Evolutionary conservation across 768 basidiomycete species (phyloP).

Genomic region (Tephrocybe sp.): DNA sequence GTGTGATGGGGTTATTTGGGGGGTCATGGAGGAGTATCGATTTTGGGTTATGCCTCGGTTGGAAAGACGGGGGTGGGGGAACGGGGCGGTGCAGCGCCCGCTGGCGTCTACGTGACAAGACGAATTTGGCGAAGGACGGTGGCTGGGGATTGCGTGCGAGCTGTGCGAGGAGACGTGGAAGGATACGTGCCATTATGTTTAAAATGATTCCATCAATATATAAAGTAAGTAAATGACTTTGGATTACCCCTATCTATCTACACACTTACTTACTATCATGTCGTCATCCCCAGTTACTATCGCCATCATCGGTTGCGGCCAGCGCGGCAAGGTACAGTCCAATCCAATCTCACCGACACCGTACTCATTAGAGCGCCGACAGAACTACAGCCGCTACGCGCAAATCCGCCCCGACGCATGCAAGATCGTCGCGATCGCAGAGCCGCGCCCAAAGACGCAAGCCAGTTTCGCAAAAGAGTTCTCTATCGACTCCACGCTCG

Average conservation of each 20-base stretch:
- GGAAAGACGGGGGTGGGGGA: slow-evolving; percentile 38
- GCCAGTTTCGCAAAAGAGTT: slow-evolving; percentile 53
- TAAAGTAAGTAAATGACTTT: background rate
- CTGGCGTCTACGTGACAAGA: slow-evolving; percentile 15
- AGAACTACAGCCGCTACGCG: slow-evolving; percentile 69
- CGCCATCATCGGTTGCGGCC: slow-evolving; percentile 80
- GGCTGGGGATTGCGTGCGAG: slow-evolving; percentile 25
- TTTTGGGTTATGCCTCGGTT: slow-evolving; percentile 39
- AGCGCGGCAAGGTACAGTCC: slow-evolving; percentile 65
- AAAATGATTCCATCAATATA: background rate
- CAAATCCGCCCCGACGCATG: slow-evolving; percentile 55
- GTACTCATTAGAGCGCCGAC: background rate
- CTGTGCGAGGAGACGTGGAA: slow-evolving; percentile 57
- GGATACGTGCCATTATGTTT: slow-evolving; percentile 59
- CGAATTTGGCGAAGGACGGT: slow-evolving; percentile 22
- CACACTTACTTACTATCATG: background rate
- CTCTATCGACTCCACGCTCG: slow-evolving; percentile 61
- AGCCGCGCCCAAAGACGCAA: slow-evolving; percentile 70
- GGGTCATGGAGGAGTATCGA: slow-evolving; percentile 60
- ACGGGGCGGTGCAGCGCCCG: slow-evolving; percentile 34
- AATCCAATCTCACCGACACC: background rate
- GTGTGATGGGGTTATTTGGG: slow-evolving; percentile 48
- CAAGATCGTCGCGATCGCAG: slow-evolving; percentile 83
- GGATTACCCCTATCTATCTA: background rate
- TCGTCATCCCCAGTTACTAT: slow-evolving; percentile 52